Base-by-base conservation (phyloP, 108 stramenopile genomes). In the Stephanodiscus minutulus region DNA sequence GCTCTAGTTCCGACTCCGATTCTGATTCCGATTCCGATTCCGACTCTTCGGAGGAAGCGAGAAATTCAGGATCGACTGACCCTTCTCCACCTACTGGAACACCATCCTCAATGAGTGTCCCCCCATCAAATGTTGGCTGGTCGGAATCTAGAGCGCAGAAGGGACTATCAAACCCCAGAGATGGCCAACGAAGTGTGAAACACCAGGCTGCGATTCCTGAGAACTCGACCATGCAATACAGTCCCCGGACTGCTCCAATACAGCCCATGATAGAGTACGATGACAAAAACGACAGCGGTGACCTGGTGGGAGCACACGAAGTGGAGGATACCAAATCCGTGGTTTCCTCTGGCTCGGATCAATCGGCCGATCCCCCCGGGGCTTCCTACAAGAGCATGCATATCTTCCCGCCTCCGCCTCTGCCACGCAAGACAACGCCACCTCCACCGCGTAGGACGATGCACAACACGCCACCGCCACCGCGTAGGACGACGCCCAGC, bases 301-400 rank as follows among this genome's bases (percentile, higher is more conserved):
- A 50, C 39, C 18, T 55, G 61, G 33, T 31, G 25, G 21, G 29
- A 8, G 18, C 35, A 22, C 27, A 44, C 10, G 12, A 31, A 49
- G 39, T 55, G 24, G 64, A 66, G 50, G 77, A 78, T 66, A 58
- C 60, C 56, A 68, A 58, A 55, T 73, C 79, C 20, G 67, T 68
- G 15, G 9, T 57, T 37, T 68, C 77, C 11, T 18, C 65, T 1
- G 63, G 70, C 12, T 79, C 72, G 15, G 72, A 69, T 44, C 79
- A 80, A 43, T 73, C 72, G 1, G 21, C 67, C 10, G 79, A 80
- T 68, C 79, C 79, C 15, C 79, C 79, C 20, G 79, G 79, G 5
- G 72, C 72, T 50, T 80, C 79, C 31, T 80, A 80, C 61, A 68
- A 68, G 31, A 53, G 7, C 28, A 41, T 76, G 2, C 24, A 12